Evolutionary conservation across 2,329 filamentous ascomycete species (phyloP).

Genomic region (Colletotrichum sp.): DNA sequence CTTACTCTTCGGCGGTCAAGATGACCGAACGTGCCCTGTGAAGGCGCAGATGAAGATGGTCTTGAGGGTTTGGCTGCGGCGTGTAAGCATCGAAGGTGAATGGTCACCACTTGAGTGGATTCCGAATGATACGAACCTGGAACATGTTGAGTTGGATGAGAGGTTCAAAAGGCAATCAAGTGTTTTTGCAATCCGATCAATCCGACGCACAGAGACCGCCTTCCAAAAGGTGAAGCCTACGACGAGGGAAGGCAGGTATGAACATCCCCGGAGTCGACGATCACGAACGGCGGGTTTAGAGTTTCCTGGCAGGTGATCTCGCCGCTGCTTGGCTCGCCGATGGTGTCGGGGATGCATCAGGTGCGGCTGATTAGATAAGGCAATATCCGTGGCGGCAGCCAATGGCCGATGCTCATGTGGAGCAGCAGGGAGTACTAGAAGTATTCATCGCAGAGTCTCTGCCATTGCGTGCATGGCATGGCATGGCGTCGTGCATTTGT

Average conservation of each 20-base stretch:
- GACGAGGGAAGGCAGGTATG: background rate
- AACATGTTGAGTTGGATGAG: background rate
- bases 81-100: background rate
- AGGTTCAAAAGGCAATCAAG: background rate
- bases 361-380: slow-evolving; percentile 15
- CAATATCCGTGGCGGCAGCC: background rate
- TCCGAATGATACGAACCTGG: slow-evolving; percentile 2
- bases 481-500: background rate
- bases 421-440: background rate
- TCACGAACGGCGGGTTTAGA: background rate
- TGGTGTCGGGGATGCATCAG: background rate
- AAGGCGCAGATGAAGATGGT: slow-evolving; percentile 78
- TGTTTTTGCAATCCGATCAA: background rate
- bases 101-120: background rate
- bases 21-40: slow-evolving; percentile 86
- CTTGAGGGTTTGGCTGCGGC: slow-evolving; percentile 66
- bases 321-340: slow-evolving; percentile 1
- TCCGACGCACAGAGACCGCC: background rate
- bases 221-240: background rate
- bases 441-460: background rate
- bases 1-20: slow-evolving; percentile 76
- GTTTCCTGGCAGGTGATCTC: slow-evolving; percentile 7
- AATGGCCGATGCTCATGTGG: background rate
- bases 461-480: background rate
- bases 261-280: background rate